Base-by-base conservation (phyloP, 495 filamentous ascomycete species). In the Daldinia vernicosa region DNA sequence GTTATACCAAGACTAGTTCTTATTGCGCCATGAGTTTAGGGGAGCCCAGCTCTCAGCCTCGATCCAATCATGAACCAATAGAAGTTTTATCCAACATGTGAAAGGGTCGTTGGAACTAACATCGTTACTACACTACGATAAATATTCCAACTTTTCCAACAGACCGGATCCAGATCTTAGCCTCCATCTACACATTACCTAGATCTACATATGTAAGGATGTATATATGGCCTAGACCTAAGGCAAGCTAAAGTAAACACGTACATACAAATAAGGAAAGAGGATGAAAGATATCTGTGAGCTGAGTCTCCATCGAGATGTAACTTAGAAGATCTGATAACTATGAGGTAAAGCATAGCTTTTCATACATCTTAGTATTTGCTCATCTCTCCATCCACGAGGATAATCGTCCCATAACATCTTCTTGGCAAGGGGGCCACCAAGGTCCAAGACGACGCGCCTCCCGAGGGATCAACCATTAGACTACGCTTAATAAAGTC, bases 131-230 rank as follows among this genome's bases (percentile, higher is more conserved):
- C 32, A 60, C 54, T 56, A 33, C 14, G 51, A 28, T 47, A 17
- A 22, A 26, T n/a, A 22, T 57, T 43, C 63, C 63, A 35, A 63
- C 53, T 54, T 60, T 59, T 63, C 69, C 64, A 72, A 43, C 54
- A 63, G 40, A 40, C 64, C 64, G 69, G 69, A 47, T 64, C 59
- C 37, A 59, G 52, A 63, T 67, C 69, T 72, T 55, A 59, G 64
- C 28, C 15, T 32, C 63, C 26, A 15, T 50, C 12, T 7, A 32
- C 26, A n/a, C 37, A 30, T 27, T 15, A n/a, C n/a, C n/a, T n/a
- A 37, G n/a, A 27, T 60, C 47, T 32, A 32, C n/a, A n/a, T n/a
- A n/a, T n/a, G n/a, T n/a, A n/a, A n/a, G 14, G 26, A 57, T 43
- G n/a, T 9, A 40, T 12, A 4, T 17, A 63, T 58, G 17, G 40